These are phyloP conservation scores for Poterioochromonas sp. DNA, from an alignment of 352 stramenopile genomes.

Conservation along the genomic window DNA sequence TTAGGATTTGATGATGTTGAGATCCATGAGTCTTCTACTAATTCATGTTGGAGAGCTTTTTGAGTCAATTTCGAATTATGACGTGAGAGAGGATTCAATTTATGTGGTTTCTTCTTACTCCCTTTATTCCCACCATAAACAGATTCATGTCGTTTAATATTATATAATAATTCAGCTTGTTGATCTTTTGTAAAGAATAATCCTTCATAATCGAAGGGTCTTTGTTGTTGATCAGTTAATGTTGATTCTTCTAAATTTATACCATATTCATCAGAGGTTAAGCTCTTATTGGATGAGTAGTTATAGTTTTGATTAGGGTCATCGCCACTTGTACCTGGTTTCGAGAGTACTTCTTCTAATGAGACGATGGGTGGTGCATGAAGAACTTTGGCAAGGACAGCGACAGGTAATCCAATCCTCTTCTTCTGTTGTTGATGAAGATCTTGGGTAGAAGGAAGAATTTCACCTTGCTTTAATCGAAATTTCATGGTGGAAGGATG, in stretches of 20 bases:
- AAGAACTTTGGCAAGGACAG: background rate
- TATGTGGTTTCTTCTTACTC: no score
- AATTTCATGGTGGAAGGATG: constrained; percentile 25
- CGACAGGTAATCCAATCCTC: background rate
- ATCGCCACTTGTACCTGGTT: background rate
- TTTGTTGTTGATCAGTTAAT: background rate
- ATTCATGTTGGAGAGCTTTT: no score
- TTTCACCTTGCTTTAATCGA: constrained; percentile 12
- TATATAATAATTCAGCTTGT: no score
- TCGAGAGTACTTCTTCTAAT: background rate
- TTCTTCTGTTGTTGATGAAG: no score
- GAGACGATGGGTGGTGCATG: background rate
- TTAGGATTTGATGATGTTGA: background rate
- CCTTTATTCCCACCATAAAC: no score
- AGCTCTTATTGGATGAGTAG: background rate
- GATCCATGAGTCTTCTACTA: no score
- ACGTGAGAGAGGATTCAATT: no score
- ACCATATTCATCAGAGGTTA: no score
- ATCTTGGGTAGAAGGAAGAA: background rate
- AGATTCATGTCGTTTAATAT: no score
- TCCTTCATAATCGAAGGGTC: background rate
- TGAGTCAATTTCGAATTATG: no score
- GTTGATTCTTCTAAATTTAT: no score
- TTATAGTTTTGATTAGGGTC: background rate
- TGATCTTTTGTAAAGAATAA: constrained; percentile 12